Evolutionary conservation across 805 yeast genomes (phyloP), one percentile per base, ranked within the genome.

Genomic region (Pichia membranifaciens): DNA sequence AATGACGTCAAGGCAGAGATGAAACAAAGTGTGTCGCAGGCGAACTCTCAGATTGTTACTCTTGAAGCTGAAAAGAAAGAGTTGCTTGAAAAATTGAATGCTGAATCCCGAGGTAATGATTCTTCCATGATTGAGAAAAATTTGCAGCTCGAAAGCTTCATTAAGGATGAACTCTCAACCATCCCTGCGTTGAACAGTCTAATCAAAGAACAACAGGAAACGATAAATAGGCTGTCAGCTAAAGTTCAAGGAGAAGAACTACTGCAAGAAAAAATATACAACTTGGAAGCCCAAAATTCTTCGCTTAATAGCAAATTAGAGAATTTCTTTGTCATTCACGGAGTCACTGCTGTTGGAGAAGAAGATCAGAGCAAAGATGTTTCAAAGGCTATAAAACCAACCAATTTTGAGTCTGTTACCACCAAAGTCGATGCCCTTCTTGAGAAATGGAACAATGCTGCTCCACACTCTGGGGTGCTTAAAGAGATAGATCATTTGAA

Each of bases 21-120:
- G 52, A 72, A 70, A 48, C 62, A 64, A 4, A 82, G 79, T 52
- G 81, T 84, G 52, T 70, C 67, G 43, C 66, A 70, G 43, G 90
- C 89, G 0, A 75, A 80, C 53, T 71, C 71, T 17, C 74, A 74
- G 48, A 79, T 84, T 20, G 62, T 62, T 20, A 56, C 57, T 18
- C 65, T 84, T 32, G 86, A 81, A 49, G 25, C 48, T 13, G 69
- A 71, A 47, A 60, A 55, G 37, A 47, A 47, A 13, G 55, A 52
- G 41, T 45, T 44, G 23, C 20, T 36, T 28, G 38, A 39, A n/a
- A 18, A 44, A 39, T 34, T 52, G 15, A 41, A 41, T 29, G 25
- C 35, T n/a, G 20, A 47, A n/a, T 18, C 43, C 13, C 8, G 39
- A 29, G 35, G 35, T 20, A 22, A 47, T 17, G 18, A 44, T 17